Conservation (phyloP, 2,329 filamentous ascomycete species). For the Ascochyta fabae region DNA sequence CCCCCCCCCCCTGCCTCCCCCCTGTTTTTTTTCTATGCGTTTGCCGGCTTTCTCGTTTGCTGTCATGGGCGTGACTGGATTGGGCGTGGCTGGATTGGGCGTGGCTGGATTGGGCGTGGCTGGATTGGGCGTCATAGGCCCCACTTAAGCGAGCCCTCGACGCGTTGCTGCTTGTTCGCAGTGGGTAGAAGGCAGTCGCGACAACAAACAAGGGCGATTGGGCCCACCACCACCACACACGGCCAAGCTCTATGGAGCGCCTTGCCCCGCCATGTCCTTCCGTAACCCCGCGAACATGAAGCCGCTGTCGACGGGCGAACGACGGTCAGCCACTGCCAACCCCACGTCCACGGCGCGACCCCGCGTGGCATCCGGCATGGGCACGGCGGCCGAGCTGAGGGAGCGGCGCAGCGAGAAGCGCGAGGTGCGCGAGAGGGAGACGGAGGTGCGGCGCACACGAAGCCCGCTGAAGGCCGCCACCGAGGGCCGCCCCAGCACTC, state of each 20-base stretch:
- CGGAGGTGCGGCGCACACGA: constrained; percentile 42
- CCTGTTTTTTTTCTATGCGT: too few species aligned
- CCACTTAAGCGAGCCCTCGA: constrained; percentile 13
- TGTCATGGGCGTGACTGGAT: too few species aligned
- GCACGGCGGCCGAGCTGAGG: constrained; percentile 21
- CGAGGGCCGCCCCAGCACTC: constrained; percentile 43
- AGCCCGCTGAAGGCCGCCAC: constrained; percentile 47
- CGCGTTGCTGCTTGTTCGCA: constrained; percentile 7
- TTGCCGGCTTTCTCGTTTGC: too few species aligned
- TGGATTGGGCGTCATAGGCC: constrained; percentile 12
- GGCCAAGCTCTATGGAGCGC: constrained; percentile 35
- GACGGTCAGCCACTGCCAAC: constrained; percentile 40
- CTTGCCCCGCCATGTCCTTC: constrained; percentile 39
- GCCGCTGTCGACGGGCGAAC: constrained; percentile 39
- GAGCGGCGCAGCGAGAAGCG: constrained; percentile 47
- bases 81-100: too few species aligned
- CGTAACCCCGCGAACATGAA: constrained; percentile 42
- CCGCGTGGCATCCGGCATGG: constrained; percentile 40
- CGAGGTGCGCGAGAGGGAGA: constrained; percentile 46
- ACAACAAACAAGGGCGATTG: constrained; percentile 27
- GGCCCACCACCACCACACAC: background rate
- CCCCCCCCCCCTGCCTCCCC: too few species aligned
- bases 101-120: background rate
- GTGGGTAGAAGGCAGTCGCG: constrained; percentile 15
- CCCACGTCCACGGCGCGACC: constrained; percentile 44